Evolutionary conservation across 805 yeast genomes (phyloP), one percentile per base, ranked within the genome.

Genomic region (Candida yuanshanica): DNA sequence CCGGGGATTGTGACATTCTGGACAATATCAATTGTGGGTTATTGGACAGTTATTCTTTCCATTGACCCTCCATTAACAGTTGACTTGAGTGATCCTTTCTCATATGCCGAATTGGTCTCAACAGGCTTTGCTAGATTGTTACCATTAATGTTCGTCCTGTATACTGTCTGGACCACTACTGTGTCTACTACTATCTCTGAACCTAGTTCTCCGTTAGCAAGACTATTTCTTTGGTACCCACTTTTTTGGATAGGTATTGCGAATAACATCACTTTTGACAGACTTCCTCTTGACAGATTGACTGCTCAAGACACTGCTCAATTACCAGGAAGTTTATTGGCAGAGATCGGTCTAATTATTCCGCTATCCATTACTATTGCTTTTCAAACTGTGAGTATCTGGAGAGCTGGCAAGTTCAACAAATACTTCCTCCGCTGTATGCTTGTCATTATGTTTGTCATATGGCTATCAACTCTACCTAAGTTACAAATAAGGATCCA

Each of bases 211-310:
- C 66, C 70, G 0, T n/a, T 68, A n/a, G 53, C 62, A 5, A 70
- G 66, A 40, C 33, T 59, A 1, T 16, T 59, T 0, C 21, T 65
- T 20, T 90, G 95, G 93, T 84, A 83, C 47, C 83, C 90, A 0
- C 67, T 82, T 3, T 83, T 83, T 55, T 87, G 95, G 95, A 52
- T 85, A 3, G 96, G 96, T 2, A 70, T 85, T 25, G 69, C 89
- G 53, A 89, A 90, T 59, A 90, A 88, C 61, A 72, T 86, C 52
- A 87, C 95, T 0, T 88, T 91, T 63, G 98, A 89, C 56, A 66
- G 90, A 45, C 63, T 91, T 10, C 96, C 97, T 0, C 81, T 90
- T 10, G 98, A 91, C 57, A 68, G 99, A 41, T 66, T 91, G 33
- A 85, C 91, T 1, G 52, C 77, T 3, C 63, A 67, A 10, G 98